Conservation (phyloP, 768 basidiomycete species). For the Hirschioporus abietinus region DNA sequence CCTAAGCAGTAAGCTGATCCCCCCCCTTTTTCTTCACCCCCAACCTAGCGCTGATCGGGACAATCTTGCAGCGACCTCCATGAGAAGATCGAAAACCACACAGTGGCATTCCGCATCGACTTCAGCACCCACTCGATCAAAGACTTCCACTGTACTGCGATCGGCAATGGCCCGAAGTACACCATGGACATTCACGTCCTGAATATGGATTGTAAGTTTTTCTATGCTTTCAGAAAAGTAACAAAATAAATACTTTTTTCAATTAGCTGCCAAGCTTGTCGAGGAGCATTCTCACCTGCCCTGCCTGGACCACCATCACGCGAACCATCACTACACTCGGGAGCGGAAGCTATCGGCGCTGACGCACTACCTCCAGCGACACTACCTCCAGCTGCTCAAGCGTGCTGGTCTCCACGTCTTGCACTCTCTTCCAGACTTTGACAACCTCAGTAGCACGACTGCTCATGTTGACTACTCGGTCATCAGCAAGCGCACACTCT, state of each 20-base stretch:
- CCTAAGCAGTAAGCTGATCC: background rate
- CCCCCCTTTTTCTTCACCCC: background rate
- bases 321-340: slow-evolving; percentile 2
- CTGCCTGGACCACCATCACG: slow-evolving; percentile 4
- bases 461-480: slow-evolving; percentile 20
- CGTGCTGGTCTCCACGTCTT: slow-evolving; percentile 21
- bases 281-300: slow-evolving; percentile 4
- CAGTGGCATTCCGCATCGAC: slow-evolving; percentile 19
- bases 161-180: slow-evolving; percentile 15
- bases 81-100: slow-evolving; percentile 1
- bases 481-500: slow-evolving; percentile 2
- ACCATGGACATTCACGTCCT: slow-evolving; percentile 5
- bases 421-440: slow-evolving; percentile 26
- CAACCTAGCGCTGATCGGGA: background rate
- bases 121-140: slow-evolving; percentile 17
- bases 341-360: slow-evolving; percentile 10
- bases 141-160: slow-evolving; percentile 8
- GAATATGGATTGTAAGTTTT: background rate
- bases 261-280: background rate
- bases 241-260: background rate
- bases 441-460: slow-evolving; percentile 17
- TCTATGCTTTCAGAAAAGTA: background rate
- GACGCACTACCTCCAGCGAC: slow-evolving; percentile 12
- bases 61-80: slow-evolving; percentile 6
- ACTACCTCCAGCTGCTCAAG: slow-evolving; percentile 20